Conservation (phyloP, 441 rosid species). For the Mallotus repandus region DNA sequence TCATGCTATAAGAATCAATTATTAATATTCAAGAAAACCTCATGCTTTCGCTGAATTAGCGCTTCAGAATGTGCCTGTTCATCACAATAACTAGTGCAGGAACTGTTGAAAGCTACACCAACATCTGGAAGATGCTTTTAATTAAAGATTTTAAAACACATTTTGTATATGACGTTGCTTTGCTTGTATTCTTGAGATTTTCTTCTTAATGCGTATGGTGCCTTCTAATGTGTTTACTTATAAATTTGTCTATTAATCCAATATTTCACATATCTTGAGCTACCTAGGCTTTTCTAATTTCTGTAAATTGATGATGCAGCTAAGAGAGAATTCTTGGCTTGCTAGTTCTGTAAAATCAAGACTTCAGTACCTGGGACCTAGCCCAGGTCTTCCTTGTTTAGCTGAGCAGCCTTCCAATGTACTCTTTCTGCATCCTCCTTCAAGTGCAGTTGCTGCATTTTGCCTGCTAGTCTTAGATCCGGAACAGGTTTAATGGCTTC, state of each 20-base stretch:
- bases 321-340: conserved; percentile 77
- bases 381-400: conserved; percentile 57
- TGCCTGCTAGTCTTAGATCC: conserved; percentile 78
- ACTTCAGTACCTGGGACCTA: conserved; percentile 58
- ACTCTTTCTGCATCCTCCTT: conserved; percentile 50
- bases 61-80: background rate
- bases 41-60: background rate
- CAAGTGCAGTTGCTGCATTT: conserved; percentile 59
- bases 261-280: too few species aligned
- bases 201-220: background rate
- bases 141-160: background rate
- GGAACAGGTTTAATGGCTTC: conserved; percentile 51
- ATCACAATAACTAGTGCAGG: background rate
- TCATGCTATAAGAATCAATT: background rate
- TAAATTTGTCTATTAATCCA: too few species aligned
- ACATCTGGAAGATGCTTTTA: background rate
- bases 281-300: too few species aligned
- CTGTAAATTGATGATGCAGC: conserved; percentile 37
- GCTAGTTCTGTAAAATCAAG: conserved; percentile 66
- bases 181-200: background rate
- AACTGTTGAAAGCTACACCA: background rate
- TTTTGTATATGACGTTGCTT: background rate
- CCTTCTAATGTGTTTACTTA: too few species aligned
- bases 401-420: conserved; percentile 41
- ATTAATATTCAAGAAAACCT: background rate